These are phyloP conservation scores for Trichoderma sp. DNA, from an alignment of 2,329 filamentous ascomycete genomes.

Conservation along the genomic window DNA sequence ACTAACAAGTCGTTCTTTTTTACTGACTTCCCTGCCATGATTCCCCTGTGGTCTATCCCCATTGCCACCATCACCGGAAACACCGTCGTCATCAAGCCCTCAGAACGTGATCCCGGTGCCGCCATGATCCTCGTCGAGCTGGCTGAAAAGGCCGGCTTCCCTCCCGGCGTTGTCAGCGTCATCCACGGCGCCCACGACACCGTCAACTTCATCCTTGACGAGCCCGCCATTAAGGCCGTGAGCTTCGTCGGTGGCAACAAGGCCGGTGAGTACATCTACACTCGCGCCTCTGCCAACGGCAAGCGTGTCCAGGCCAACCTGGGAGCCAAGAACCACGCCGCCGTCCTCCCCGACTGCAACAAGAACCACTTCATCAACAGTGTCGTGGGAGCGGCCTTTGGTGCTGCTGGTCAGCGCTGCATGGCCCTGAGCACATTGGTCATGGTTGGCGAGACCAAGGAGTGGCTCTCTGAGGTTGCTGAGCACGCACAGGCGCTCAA, in stretches of 20 bases:
- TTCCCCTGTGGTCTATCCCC: slow-evolving; percentile 87
- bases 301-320: slow-evolving; percentile 88
- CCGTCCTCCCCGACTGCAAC: slow-evolving; percentile 82
- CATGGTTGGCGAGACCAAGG: slow-evolving; percentile 80
- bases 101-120: slow-evolving; percentile 80
- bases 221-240: slow-evolving; percentile 81
- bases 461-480: slow-evolving; percentile 77
- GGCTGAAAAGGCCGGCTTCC: slow-evolving; percentile 77
- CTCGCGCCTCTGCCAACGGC: slow-evolving; percentile 76
- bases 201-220: slow-evolving; percentile 84
- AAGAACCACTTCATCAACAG: slow-evolving; percentile 88
- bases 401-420: slow-evolving; percentile 81
- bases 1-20: slow-evolving; percentile 17
- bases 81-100: slow-evolving; percentile 82
- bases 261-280: slow-evolving; percentile 85
- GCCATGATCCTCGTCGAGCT: slow-evolving; percentile 85
- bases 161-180: slow-evolving; percentile 78
- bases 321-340: slow-evolving; percentile 86
- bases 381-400: slow-evolving; percentile 80
- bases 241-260: slow-evolving; percentile 87
- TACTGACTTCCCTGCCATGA: slow-evolving; percentile 83
- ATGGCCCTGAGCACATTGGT: slow-evolving; percentile 85
- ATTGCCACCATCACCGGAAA: slow-evolving; percentile 84
- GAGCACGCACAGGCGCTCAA: slow-evolving; percentile 71
- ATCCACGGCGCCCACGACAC: slow-evolving; percentile 79